These are phyloP conservation scores for Trichosanthes truncata DNA, from an alignment of 306 rosid species.

Conservation along the genomic window DNA sequence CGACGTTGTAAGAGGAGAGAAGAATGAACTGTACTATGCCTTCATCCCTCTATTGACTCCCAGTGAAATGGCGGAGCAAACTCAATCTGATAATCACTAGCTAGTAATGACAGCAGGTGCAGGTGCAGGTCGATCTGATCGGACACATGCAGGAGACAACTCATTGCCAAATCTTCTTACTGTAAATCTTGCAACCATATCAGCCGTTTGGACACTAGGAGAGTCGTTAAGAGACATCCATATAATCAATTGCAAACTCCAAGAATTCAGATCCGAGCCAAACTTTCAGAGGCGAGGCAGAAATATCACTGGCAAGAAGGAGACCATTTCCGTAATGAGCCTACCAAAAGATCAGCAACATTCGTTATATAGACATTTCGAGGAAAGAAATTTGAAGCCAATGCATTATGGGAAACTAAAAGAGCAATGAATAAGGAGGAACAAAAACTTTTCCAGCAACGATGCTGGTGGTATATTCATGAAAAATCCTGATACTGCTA, in stretches of 20 bases:
- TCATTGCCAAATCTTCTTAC: background rate
- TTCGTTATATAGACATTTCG: background rate
- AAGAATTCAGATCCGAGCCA: background rate
- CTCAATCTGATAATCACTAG: background rate
- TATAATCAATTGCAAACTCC: background rate
- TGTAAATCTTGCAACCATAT: background rate
- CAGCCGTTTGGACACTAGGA: background rate
- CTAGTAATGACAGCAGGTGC: background rate
- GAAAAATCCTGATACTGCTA: background rate
- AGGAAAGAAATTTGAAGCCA: background rate
- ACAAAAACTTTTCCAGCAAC: background rate
- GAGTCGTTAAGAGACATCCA: background rate
- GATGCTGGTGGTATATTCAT: background rate
- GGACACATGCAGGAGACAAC: background rate
- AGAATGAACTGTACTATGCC: constrained; percentile 6
- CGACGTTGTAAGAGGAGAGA: constrained; percentile 2
- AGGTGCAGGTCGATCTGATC: background rate
- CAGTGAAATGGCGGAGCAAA: background rate
- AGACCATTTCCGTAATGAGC: background rate
- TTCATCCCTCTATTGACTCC: background rate
- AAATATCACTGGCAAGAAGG: background rate
- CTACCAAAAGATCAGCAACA: background rate
- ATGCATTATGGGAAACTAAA: background rate
- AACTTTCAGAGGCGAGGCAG: background rate
- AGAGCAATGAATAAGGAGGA: background rate